These are phyloP conservation scores for Sambucus nigra DNA, from an alignment of 129 eudicot species.

Conservation along the genomic window DNA sequence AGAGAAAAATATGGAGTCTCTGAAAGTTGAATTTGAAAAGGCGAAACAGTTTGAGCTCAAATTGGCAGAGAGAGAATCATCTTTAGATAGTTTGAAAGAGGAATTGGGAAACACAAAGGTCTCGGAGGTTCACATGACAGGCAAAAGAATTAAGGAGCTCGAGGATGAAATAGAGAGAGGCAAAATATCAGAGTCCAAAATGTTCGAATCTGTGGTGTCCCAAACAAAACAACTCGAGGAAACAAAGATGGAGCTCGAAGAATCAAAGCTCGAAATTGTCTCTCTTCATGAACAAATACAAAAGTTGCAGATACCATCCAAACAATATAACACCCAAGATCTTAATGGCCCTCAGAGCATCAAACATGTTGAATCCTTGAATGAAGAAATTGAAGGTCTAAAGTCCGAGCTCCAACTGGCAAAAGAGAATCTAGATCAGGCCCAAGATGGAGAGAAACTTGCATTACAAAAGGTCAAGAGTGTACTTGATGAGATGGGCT, in stretches of 20 bases:
- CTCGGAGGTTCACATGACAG: slow-evolving; percentile 11
- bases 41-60: slow-evolving; percentile 26
- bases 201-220: slow-evolving; percentile 34
- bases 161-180: slow-evolving; percentile 44
- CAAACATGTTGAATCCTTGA: neutral
- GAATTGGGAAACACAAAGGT: slow-evolving; percentile 6
- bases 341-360: neutral
- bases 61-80: slow-evolving; percentile 26
- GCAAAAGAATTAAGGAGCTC: slow-evolving; percentile 36
- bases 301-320: slow-evolving; percentile 14
- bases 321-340: no score
- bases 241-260: slow-evolving; percentile 40
- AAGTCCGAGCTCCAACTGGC: slow-evolving; percentile 18
- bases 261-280: slow-evolving; percentile 38
- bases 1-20: slow-evolving; percentile 26
- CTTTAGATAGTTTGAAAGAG: slow-evolving; percentile 17
- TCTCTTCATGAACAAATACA: slow-evolving; percentile 33
- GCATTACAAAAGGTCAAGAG: slow-evolving; percentile 14
- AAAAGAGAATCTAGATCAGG: slow-evolving; percentile 13
- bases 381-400: slow-evolving; percentile 13
- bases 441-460: slow-evolving; percentile 15
- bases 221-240: slow-evolving; percentile 44
- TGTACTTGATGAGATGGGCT: slow-evolving; percentile 25
- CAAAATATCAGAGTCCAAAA: slow-evolving; percentile 28
- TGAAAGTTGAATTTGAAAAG: slow-evolving; percentile 23